Evolutionary conservation across 179 eudicot genomes (phyloP), one percentile per base, ranked within the genome.

Genomic region (Pouteria campechiana): DNA sequence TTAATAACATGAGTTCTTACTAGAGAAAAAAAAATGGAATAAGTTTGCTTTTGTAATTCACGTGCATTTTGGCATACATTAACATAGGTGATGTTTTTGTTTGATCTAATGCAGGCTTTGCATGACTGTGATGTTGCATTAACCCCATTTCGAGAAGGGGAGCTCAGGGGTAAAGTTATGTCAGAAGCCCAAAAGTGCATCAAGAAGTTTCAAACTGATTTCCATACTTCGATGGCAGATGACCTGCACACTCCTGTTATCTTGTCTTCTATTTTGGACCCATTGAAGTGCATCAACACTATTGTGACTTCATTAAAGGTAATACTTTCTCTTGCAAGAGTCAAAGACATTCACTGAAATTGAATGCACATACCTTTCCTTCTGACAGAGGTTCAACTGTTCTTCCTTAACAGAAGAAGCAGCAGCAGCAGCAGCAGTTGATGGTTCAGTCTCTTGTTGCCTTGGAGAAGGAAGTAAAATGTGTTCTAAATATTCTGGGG

Each of bases 201-300:
- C 37, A 45, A 20, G 17, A 71, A 55, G 45, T 51, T 86, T 46
- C 69, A 39, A 19, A 53, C 41, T 37, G 83, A 75, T 45, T 74
- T 86, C 13, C 54, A 78, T 54, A 51, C 49, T 32, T 69, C 63
- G 53, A 46, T 86, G 73, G 45, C 68, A 1, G 93, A 86, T 68
- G 96, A 86, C 58, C 55, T 90, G 69, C 93, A 85, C 59, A 74
- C 93, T 0, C 76, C 89, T 0, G 65, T 68, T 22, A 41, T 90
- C 24, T 50, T 90, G 58, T 81, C 68, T 22, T 44, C 78, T 41
- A 89, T 90, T 34, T 70, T 43, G 55, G 83, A 89, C 23, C 71
- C 86, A 15, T 60, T 78, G 24, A 76, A 52, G 56, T 46, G 53
- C 45, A 74, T 81, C 32, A 85, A 81, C 54, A 70, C 35, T 17